Base-by-base conservation (phyloP, 2,329 filamentous ascomycete genomes). In the Ambrosiella cleistominuta region DNA sequence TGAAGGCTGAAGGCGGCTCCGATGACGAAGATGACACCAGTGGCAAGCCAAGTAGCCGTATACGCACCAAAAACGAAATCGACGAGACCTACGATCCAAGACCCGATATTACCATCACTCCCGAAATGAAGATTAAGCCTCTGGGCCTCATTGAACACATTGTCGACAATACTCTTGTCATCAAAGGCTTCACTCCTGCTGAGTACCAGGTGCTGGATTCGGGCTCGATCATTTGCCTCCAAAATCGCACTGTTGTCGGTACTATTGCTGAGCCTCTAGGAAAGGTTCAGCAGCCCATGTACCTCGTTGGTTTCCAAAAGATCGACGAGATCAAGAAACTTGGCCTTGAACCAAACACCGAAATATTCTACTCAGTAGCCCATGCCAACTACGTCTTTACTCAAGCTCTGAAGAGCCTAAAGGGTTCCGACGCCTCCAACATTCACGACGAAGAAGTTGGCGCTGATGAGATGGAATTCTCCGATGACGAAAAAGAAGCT, bases 371-470 rank as follows among this genome's bases (percentile, higher is more conserved):
- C 66, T 82, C 91, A 2, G 78, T 84, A 50, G 74, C 80, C 7
- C 85, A 93, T 67, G 88, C 88, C 45, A 82, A 78, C 0, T 94
- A 85, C 64, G 88, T 95, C 58, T 93, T 95, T 66, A 96, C 91
- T 0, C 80, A 93, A 67, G 81, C 84, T 6, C 73, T 97, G 59
- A 86, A 85, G 69, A 78, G 76, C 56, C 68, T 85, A 65, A 97
- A 95, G 71, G 88, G 89, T 61, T 93, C 88, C 8, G 93, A 98
- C 69, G 91, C 93, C 7, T 95, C 88, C 56, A 97, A 97, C 67
- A 77, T 95, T 57, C 86, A 95, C 69, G 93, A 97, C 64, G 93
- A 98, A 68, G 91, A 97, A 71, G 78, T 89, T 7, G 82, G 73
- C 13, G 84, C 86, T 38, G 87, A 95, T 42, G 91, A 97, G 67